Evolutionary conservation across 495 filamentous ascomycete species (phyloP).

Genomic region (Aspergillus sclerotiicarbonarius): DNA sequence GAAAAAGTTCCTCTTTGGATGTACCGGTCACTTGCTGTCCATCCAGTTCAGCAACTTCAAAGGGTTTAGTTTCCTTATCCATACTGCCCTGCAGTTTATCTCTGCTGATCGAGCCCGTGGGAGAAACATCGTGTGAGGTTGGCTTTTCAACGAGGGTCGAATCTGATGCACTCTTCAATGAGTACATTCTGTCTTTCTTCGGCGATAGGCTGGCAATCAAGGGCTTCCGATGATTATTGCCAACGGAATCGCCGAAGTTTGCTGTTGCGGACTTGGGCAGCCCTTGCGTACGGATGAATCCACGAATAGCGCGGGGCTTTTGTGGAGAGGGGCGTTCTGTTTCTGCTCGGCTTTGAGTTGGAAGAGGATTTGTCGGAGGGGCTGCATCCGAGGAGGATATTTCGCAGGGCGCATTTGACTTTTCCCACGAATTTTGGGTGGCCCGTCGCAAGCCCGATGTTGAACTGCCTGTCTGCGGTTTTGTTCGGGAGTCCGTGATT

Average conservation of each 20-base stretch:
- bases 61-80: slow-evolving; percentile 10
- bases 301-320: slow-evolving; percentile 33
- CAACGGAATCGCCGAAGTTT: slow-evolving; percentile 23
- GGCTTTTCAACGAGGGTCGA: slow-evolving; percentile 2
- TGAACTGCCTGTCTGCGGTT: slow-evolving; percentile 30
- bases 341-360: slow-evolving; percentile 8
- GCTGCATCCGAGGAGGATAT: slow-evolving; percentile 21
- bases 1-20: slow-evolving; percentile 14
- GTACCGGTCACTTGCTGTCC: slow-evolving; percentile 34
- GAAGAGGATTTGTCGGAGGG: slow-evolving; percentile 12
- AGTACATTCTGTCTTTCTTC: not conserved
- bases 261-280: slow-evolving; percentile 33
- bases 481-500: slow-evolving; percentile 32
- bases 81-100: not conserved
- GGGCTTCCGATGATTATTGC: slow-evolving; percentile 19
- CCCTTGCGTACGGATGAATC: slow-evolving; percentile 43
- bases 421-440: slow-evolving; percentile 25
- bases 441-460: slow-evolving; percentile 33
- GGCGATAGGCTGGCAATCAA: slow-evolving; percentile 10
- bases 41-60: slow-evolving; percentile 43
- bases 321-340: slow-evolving; percentile 14
- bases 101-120: slow-evolving; percentile 1
- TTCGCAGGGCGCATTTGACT: slow-evolving; percentile 24
- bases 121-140: not conserved
- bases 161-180: slow-evolving; percentile 6